These are phyloP conservation scores for Apophysomyces ossiformis DNA, from an alignment of 371 early-diverging fungal genomes.

Conservation along the genomic window DNA sequence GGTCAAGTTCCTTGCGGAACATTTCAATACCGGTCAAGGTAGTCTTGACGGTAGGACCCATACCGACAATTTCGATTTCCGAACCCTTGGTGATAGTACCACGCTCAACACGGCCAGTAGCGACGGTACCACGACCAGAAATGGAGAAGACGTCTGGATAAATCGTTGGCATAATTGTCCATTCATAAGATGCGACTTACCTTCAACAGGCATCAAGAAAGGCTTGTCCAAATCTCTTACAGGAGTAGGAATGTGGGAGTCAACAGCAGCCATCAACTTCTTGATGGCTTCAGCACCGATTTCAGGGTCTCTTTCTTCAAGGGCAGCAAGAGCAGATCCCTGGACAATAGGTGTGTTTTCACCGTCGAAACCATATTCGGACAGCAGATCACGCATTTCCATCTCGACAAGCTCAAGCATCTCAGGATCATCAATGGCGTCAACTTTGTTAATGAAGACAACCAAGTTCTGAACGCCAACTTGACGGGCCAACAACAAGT, in stretches of 20 bases:
- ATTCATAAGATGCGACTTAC: conserved; percentile 23
- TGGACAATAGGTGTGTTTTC: conserved; percentile 92
- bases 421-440: conserved; percentile 95
- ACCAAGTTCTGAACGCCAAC: conserved; percentile 96
- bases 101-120: conserved; percentile 98
- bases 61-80: conserved; percentile 97
- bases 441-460: conserved; percentile 99
- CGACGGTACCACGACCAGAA: conserved; percentile 98
- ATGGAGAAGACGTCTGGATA: conserved; percentile 93
- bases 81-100: conserved; percentile 93
- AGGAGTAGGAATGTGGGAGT: conserved; percentile 94
- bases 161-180: not conserved
- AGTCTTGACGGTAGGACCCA: conserved; percentile 87
- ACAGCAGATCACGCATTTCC: conserved; percentile 97
- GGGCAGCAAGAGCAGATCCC: conserved; percentile 96
- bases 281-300: conserved; percentile 88
- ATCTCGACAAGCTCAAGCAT: conserved; percentile 98
- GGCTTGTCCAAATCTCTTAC: conserved; percentile 96
- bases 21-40: conserved; percentile 96
- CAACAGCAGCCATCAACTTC: conserved; percentile 95
- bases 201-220: conserved; percentile 98
- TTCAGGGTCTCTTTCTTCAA: conserved; percentile 92
- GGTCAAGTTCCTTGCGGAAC: conserved; percentile 99
- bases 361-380: conserved; percentile 93
- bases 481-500: conserved; percentile 94